Base-by-base conservation (phyloP, 495 filamentous ascomycete genomes). In the Venustampulla echinocandica region DNA sequence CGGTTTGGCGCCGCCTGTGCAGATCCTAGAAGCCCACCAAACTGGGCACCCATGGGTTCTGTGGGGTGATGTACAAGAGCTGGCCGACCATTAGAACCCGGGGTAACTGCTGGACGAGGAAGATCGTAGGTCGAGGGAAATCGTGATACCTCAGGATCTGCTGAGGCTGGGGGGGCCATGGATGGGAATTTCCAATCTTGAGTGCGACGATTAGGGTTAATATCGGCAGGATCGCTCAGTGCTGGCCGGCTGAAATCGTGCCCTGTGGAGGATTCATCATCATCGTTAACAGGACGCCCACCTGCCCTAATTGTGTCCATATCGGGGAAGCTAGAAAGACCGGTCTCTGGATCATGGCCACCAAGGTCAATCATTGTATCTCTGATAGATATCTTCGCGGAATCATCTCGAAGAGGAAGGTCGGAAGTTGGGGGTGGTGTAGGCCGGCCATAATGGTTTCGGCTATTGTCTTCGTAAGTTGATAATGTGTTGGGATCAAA, bases 111-210 rank as follows among this genome's bases (percentile, higher is more conserved):
- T 10, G 52, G 58, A 19, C 47, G 46, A 6, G 48, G 44, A 3
- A 48, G 6, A 3, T 56, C 53, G 22, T 49, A 52, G n/a, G 11
- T 24, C 2, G 25, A 30, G 14, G 70, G 61, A 46, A 75, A 76
- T 36, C 69, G 60, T 0, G 69, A 70, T 44, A 69, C 55, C 46
- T 76, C 71, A 0, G 71, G 69, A 37, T 71, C 67, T 3, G 69
- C 71, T 4, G 73, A 73, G 2, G 71, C 61, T 11, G 70, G 67
- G 24, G 59, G 64, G 2, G 56, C 58, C 64, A 70, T 67, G 19
- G 71, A 64, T 2, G 79, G 77, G 57, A 80, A 81, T 28, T 71
- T 79, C 78, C 78, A 81, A 33, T 82, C 78, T 35, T 75, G 69
- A 0, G 76, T 76, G 6, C 70, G 64, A 18, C 75, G 65, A 52